Base-by-base conservation (phyloP, 768 basidiomycete genomes). In the Pleurotus ostreatus region DNA sequence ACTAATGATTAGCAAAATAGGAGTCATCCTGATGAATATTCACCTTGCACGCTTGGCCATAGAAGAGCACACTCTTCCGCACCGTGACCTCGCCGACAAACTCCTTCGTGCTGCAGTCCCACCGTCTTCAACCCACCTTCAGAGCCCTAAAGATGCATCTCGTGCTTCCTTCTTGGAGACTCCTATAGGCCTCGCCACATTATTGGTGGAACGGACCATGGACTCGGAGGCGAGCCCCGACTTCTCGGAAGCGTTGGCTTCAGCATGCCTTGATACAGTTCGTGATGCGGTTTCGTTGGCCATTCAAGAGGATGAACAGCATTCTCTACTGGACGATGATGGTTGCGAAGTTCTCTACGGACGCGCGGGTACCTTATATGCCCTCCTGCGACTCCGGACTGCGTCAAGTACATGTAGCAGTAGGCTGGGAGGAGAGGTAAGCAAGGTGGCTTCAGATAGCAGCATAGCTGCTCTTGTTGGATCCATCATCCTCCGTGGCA, bases 341-440 rank as follows among this genome's bases (percentile, higher is more conserved):
- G 78, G 75, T 13, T 82, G 79, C 59, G 83, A 85, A 60, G 74
- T 83, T 4, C 70, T 85, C 7, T 84, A 84, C 62, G 82, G 82
- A 2, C 80, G 82, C 46, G 81, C 81, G 15, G 82, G 83, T 1
- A 67, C 84, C 38, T 70, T 85, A 0, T 83, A 83, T 58, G 74
- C 78, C 4, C 66, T 84, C 15, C 69, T 82, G 2, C 71, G 70
- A 30, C 68, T 85, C n/a, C 73, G 79, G 30, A 61, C 60, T 13
- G 62, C 60, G 9, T 34, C 67, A 25, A 46, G 22, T 59, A 59
- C 43, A 47, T n/a, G 59, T 18, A 61, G 65, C 8, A 51, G 61
- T 22, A 52, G 43, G n/a, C 57, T 20, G 6, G 37, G 25, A n/a
- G n/a, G 5, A 12, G 25, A 30, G 20, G 53, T 47, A 22, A 13